Conservation (phyloP, 2,329 filamentous ascomycete species). For the Colletotrichum higginsianum region DNA sequence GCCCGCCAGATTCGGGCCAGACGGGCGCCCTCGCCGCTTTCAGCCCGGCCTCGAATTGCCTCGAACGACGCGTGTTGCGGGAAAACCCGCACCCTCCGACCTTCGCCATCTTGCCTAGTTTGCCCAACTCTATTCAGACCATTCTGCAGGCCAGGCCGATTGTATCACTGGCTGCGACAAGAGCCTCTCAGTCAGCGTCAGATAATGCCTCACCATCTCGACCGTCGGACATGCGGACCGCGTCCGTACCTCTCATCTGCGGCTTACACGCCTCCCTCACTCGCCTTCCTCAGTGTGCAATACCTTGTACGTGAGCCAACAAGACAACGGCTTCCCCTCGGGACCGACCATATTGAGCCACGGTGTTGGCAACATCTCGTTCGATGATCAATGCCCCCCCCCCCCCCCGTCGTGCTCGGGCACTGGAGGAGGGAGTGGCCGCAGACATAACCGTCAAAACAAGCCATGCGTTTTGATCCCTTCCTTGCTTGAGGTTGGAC, state of each 20-base stretch:
- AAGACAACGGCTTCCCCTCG: background rate
- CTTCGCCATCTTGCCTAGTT: background rate
- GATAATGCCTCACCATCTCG: slow-evolving; percentile 27
- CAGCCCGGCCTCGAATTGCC: slow-evolving; percentile 24
- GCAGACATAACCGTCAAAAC: slow-evolving; percentile 30
- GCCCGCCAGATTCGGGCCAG: slow-evolving; percentile 23
- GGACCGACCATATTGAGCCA: slow-evolving; percentile 11
- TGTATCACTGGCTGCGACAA: slow-evolving; percentile 9
- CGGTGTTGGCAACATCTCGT: slow-evolving; percentile 16
- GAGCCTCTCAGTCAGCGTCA: slow-evolving; percentile 15
- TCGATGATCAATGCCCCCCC: background rate
- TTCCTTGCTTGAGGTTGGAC: slow-evolving; percentile 9
- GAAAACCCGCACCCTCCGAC: background rate
- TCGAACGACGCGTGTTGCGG: background rate
- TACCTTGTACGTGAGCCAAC: slow-evolving; percentile 11
- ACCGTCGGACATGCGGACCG: background rate
- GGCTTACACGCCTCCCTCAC: slow-evolving; percentile 4
- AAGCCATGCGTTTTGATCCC: slow-evolving; percentile 33
- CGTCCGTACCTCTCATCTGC: slow-evolving; percentile 1
- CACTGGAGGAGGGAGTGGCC: slow-evolving; percentile 21
- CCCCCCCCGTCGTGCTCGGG: background rate
- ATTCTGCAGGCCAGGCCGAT: slow-evolving; percentile 2
- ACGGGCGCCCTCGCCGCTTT: slow-evolving; percentile 4
- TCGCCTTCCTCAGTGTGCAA: background rate
- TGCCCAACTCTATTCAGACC: background rate